Conservation (phyloP, 2,329 filamentous ascomycete genomes). For the Scedosporium dehoogii region DNA sequence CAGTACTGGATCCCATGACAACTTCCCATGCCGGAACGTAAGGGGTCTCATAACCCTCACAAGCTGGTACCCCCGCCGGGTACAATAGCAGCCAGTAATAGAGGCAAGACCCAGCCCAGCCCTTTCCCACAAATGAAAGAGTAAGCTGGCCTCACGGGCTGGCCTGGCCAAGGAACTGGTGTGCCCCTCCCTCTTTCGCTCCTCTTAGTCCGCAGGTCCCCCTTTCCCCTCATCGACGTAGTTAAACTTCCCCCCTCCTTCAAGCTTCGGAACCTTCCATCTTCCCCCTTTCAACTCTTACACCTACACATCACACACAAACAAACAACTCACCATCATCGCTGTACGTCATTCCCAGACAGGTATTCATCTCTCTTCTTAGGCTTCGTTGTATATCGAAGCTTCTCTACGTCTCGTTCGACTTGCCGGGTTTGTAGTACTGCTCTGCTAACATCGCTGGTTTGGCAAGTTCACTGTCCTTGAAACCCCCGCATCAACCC, state of each 20-base stretch:
- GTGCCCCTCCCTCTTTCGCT: not conserved
- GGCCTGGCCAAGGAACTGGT: too few species aligned
- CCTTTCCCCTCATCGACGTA: not conserved
- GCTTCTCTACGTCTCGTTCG: too few species aligned
- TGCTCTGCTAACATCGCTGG: not conserved
- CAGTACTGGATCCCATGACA: not conserved
- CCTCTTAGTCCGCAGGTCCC: not conserved
- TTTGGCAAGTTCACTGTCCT: not conserved
- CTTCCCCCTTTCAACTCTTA: not conserved
- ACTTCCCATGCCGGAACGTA: not conserved
- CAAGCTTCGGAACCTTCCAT: not conserved
- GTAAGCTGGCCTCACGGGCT: not conserved
- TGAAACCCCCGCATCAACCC: not conserved
- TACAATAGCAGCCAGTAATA: not conserved
- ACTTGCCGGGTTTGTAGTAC: too few species aligned
- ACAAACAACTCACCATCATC: not conserved
- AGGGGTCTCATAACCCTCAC: not conserved
- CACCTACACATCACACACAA: not conserved
- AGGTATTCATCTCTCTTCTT: not conserved
- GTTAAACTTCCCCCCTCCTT: not conserved
- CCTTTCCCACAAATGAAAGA: not conserved
- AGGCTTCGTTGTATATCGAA: too few species aligned
- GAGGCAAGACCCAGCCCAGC: not conserved
- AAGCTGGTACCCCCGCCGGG: not conserved
- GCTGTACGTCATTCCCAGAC: too few species aligned